Evolutionary conservation across 1,139 yeast species (phyloP).

Genomic region (Blastobotrys niveus): DNA sequence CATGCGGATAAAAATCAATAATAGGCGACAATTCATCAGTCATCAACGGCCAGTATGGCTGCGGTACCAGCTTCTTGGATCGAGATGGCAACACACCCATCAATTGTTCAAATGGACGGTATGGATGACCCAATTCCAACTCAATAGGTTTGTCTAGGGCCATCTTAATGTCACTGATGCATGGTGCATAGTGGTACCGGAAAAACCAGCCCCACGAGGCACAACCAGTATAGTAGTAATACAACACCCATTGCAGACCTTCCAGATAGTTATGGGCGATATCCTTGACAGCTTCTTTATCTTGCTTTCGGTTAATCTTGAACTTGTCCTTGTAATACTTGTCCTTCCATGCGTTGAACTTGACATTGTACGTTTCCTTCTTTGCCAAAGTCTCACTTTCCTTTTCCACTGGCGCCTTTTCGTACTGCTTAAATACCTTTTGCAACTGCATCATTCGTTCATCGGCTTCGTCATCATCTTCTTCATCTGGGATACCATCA

Average conservation of each 20-base stretch:
- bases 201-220: slow-evolving; percentile 96
- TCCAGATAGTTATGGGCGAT: slow-evolving; percentile 80
- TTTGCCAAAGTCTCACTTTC: slow-evolving; percentile 58
- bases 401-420: slow-evolving; percentile 61
- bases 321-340: slow-evolving; percentile 74
- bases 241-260: slow-evolving; percentile 94
- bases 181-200: slow-evolving; percentile 84
- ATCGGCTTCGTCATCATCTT: slow-evolving; percentile 43
- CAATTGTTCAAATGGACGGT: slow-evolving; percentile 89
- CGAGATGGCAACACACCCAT: slow-evolving; percentile 98
- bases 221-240: slow-evolving; percentile 82
- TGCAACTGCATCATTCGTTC: slow-evolving; percentile 27
- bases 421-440: slow-evolving; percentile 49
- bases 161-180: slow-evolving; percentile 74
- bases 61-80: slow-evolving; percentile 75
- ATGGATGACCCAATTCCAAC: slow-evolving; percentile 71
- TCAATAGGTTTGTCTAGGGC: slow-evolving; percentile 58
- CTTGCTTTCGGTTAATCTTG: slow-evolving; percentile 36
- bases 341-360: slow-evolving; percentile 79
- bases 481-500: slow-evolving; percentile 63
- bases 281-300: slow-evolving; percentile 48
- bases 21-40: slow-evolving; percentile 86
- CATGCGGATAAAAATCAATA: slow-evolving; percentile 82
- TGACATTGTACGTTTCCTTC: slow-evolving; percentile 62
- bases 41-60: slow-evolving; percentile 74